These are phyloP conservation scores for Hygrocybe coccinea DNA, from an alignment of 768 basidiomycete genomes.

Conservation along the genomic window DNA sequence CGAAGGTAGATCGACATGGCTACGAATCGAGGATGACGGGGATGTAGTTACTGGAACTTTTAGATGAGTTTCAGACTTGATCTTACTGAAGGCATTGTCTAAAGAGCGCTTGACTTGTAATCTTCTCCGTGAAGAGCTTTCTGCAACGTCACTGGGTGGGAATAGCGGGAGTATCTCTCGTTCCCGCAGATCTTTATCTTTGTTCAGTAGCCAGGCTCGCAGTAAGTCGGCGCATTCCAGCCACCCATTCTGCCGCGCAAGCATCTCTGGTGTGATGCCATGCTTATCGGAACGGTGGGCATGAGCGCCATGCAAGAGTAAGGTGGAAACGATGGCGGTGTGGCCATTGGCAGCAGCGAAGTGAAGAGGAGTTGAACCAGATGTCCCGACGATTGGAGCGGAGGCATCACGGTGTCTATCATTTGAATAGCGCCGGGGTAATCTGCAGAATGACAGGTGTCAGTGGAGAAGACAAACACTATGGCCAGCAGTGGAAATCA, in stretches of 20 bases:
- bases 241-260: slow-evolving; percentile 79
- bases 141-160: slow-evolving; percentile 15
- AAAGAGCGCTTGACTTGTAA: slow-evolving; percentile 75
- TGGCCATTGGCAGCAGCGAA: slow-evolving; percentile 97
- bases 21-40: slow-evolving; percentile 7
- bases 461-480: slow-evolving; percentile 6
- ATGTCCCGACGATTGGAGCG: slow-evolving; percentile 68
- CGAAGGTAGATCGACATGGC: slow-evolving; percentile 7
- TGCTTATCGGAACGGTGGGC: slow-evolving; percentile 85
- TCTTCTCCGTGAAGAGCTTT: slow-evolving; percentile 40
- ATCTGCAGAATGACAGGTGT: slow-evolving; percentile 34
- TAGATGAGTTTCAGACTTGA: slow-evolving; percentile 21
- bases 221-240: slow-evolving; percentile 71
- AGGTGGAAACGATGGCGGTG: slow-evolving; percentile 64
- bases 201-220: slow-evolving; percentile 58
- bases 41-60: background rate
- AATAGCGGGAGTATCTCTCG: slow-evolving; percentile 29
- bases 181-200: slow-evolving; percentile 58
- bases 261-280: slow-evolving; percentile 78
- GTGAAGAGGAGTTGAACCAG: slow-evolving; percentile 93
- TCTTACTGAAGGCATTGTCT: slow-evolving; percentile 61
- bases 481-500: slow-evolving; percentile 7
- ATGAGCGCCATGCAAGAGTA: slow-evolving; percentile 81
- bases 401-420: slow-evolving; percentile 62
- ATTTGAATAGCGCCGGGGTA: slow-evolving; percentile 69